Percentiles rank a stretch among this genome's conserved stretches.
phyloP scores from a whole-genome alignment of 176 grass and related monocot genomes.

The Melocanna baccifera region DNA sequence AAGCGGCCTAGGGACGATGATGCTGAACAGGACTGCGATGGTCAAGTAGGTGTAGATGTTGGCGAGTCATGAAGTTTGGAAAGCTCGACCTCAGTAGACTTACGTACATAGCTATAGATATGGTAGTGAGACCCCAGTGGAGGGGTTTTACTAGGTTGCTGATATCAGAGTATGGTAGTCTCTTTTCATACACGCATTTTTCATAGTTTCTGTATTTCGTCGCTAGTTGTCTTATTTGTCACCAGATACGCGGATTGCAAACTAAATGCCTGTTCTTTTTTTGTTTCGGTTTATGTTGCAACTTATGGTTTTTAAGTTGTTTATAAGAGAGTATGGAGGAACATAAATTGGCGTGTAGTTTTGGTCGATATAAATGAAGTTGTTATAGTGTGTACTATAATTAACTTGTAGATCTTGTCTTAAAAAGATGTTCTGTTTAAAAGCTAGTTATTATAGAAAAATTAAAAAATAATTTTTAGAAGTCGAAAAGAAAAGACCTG shows the following conservation, averaged over 20 bases:
- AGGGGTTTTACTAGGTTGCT: conserved; percentile 31
- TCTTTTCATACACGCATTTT: conserved; percentile 22
- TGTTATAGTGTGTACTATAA: too few relatives aligned
- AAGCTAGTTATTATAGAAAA: too few relatives aligned
- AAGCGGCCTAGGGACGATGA: conserved; percentile 30
- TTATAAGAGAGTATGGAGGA: too few relatives aligned
- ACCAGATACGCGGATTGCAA: conserved; percentile 13
- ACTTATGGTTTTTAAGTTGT: too few relatives aligned
- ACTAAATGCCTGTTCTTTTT: too few relatives aligned
- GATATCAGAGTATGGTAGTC: conserved; percentile 18
- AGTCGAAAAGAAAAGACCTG: too few relatives aligned
- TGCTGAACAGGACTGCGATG: conserved; percentile 16
- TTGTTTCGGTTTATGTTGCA: too few relatives aligned
- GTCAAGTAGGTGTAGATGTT: conserved; percentile 45
- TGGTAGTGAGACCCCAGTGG: conserved; percentile 21
- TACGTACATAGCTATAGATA: conserved; percentile 57
- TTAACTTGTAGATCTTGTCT: too few relatives aligned
- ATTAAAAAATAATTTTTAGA: too few relatives aligned
- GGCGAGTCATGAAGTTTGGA: conserved; percentile 36
- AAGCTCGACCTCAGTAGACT: conserved; percentile 19
- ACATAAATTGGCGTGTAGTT: too few relatives aligned
- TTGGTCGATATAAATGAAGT: too few relatives aligned
- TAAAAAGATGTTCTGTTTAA: too few relatives aligned
- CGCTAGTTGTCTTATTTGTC: conserved; percentile 1
- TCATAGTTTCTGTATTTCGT: conserved; percentile 32